Evolutionary conservation across 2,329 filamentous ascomycete species (phyloP), one percentile per base, ranked within the genome.

Genomic region (Sporothrix curviconia): DNA sequence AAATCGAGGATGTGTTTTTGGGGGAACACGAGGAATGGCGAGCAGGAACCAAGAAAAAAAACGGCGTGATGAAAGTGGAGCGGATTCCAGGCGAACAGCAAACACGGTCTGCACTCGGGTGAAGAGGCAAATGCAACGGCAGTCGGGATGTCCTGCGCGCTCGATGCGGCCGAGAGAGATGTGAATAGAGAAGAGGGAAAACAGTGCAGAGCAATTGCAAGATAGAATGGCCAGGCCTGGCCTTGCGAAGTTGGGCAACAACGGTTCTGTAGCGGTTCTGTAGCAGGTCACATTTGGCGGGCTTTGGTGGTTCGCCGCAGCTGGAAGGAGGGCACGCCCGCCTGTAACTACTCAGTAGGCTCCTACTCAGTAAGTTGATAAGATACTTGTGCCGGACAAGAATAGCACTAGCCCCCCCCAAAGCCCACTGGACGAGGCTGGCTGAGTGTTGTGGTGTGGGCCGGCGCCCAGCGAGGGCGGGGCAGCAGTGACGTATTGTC

Each of bases 401-500:
- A 44, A 49, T 37, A 42, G 32, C 30, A 19, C 43, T 50, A 52
- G 24, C 17, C 37, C 17, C n/a, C 7, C 52, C 34, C 32, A 25
- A 42, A 52, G 25, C 1, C 39, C 15, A 42, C n/a, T 47, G 24
- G 47, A 52, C 58, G 24, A 57, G 58, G 58, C 55, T 60, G 58
- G 55, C 55, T 54, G 58, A 57, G 34, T 50, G 42, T n/a, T 50
- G 43, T 36, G 15, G 19, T 50, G 47, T 51, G 49, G 49, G 36
- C 22, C 49, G 34, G 34, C 22, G 47, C 14, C 9, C 25, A n/a
- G 12, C 34, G 42, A 34, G 22, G 51, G 59, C 57, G 59, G 57
- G 59, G 59, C 55, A 47, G 5, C 44, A 59, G 59, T 61, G 57
- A 61, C 59, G 59, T 61, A 61, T 59, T 57, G 46, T 40, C 15